Percentiles rank a stretch among this genome's conserved stretches.
These are phyloP conservation scores for Pichia sp. DNA, from an alignment of 1,139 yeast genomes.

Conservation along the genomic window DNA sequence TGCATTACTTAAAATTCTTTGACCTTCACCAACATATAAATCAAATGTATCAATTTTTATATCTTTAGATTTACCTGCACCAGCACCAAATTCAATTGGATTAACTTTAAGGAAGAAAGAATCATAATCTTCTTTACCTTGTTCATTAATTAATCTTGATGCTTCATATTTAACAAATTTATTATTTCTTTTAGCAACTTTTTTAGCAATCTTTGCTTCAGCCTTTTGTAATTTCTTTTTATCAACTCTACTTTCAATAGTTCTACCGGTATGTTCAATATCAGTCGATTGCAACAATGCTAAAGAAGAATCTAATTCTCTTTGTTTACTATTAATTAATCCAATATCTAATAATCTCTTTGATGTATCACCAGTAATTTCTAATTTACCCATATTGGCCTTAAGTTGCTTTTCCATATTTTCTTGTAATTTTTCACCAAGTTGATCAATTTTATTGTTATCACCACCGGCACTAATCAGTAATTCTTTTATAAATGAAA, in stretches of 20 bases:
- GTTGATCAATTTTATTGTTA: slow-evolving; percentile 40
- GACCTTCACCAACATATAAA: slow-evolving; percentile 90
- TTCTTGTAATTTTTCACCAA: slow-evolving; percentile 41
- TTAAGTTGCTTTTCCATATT: slow-evolving; percentile 51
- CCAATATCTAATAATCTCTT: slow-evolving; percentile 72
- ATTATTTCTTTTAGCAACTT: slow-evolving; percentile 89
- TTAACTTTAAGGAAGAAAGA: slow-evolving; percentile 91
- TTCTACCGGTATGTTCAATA: slow-evolving; percentile 86
- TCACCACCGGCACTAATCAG: slow-evolving; percentile 81
- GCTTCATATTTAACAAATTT: slow-evolving; percentile 90
- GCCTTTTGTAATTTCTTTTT: slow-evolving; percentile 95
- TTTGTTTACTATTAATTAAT: slow-evolving; percentile 57
- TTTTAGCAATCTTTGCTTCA: slow-evolving; percentile 92
- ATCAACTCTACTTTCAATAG: slow-evolving; percentile 90
- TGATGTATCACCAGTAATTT: slow-evolving; percentile 71
- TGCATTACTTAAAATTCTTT: slow-evolving; percentile 86
- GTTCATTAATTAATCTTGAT: slow-evolving; percentile 69
- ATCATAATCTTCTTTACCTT: slow-evolving; percentile 71
- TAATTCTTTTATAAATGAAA: slow-evolving; percentile 56
- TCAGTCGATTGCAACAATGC: slow-evolving; percentile 75
- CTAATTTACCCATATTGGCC: slow-evolving; percentile 62
- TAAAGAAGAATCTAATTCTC: slow-evolving; percentile 67
- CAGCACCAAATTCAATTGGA: slow-evolving; percentile 85
- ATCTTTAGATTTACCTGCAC: slow-evolving; percentile 93
- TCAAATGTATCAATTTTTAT: slow-evolving; percentile 90